Evolutionary conservation across 2,329 filamentous ascomycete genomes (phyloP).

Genomic region (Aspergillus tanneri): DNA sequence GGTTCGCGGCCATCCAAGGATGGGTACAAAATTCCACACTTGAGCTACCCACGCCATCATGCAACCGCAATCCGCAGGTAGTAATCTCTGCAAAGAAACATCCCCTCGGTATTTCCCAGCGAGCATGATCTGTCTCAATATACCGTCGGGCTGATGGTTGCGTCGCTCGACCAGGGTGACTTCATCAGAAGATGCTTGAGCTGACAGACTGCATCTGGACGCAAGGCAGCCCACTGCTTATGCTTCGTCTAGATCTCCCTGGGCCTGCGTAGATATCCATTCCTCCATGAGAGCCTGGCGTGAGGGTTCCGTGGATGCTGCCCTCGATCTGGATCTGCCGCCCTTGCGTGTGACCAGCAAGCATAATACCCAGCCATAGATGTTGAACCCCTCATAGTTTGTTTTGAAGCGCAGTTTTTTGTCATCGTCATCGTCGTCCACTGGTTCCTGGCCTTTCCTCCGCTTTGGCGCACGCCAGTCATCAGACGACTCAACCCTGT

Average conservation of each 20-base stretch:
- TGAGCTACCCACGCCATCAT: background rate
- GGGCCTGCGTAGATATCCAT: slow-evolving; percentile 77
- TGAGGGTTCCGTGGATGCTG: slow-evolving; percentile 40
- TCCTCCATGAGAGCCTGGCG: slow-evolving; percentile 77
- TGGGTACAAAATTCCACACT: background rate
- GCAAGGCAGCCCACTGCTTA: too few species aligned
- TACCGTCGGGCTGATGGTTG: background rate
- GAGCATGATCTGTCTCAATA: background rate
- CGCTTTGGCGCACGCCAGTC: slow-evolving; percentile 23
- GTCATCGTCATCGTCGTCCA: slow-evolving; percentile 60
- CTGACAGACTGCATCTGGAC: too few species aligned
- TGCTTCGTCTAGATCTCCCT: slow-evolving; percentile 40
- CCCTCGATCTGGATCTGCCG: slow-evolving; percentile 41
- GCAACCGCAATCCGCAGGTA: background rate
- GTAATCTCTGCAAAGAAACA: background rate
- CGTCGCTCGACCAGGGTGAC: background rate
- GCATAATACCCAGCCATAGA: slow-evolving; percentile 90
- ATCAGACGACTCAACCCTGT: background rate
- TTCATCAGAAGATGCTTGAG: background rate
- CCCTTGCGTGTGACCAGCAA: slow-evolving; percentile 77
- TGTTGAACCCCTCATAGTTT: slow-evolving; percentile 91
- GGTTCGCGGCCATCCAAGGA: background rate
- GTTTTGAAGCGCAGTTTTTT: slow-evolving; percentile 88
- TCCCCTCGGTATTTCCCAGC: background rate
- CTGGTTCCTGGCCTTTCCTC: slow-evolving; percentile 34